Evolutionary conservation across 2,329 filamentous ascomycete genomes (phyloP).

Genomic region (Ophiostoma perfectum): DNA sequence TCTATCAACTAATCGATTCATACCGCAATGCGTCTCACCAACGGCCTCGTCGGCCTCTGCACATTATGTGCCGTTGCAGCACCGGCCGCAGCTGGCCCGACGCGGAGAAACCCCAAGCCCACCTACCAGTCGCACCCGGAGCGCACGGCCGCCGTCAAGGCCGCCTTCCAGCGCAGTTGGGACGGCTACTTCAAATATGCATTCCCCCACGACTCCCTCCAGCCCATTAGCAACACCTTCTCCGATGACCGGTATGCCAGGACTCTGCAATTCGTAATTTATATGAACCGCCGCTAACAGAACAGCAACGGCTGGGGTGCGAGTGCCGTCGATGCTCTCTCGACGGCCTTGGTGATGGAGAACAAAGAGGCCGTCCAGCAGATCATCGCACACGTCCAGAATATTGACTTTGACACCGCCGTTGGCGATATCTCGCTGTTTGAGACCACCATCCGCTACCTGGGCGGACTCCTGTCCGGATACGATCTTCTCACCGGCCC

Average conservation of each 20-base stretch:
- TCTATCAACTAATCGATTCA: neutral
- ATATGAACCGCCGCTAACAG: neutral
- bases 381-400: constrained; percentile 65
- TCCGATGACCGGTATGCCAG: constrained; percentile 59
- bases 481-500: constrained; percentile 70
- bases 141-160: constrained; percentile 57
- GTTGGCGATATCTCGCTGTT: constrained; percentile 65
- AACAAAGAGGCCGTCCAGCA: constrained; percentile 60
- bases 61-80: constrained; percentile 19
- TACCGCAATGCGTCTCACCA: constrained; percentile 18
- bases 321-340: constrained; percentile 73
- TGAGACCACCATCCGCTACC: constrained; percentile 84
- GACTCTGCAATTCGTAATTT: neutral
- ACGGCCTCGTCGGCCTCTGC: constrained; percentile 13
- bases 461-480: constrained; percentile 72
- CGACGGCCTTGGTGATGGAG: constrained; percentile 73
- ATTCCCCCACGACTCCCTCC: constrained; percentile 71
- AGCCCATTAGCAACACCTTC: constrained; percentile 59
- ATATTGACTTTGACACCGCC: constrained; percentile 64
- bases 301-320: constrained; percentile 77
- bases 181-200: constrained; percentile 67
- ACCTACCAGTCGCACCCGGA: constrained; percentile 33
- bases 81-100: constrained; percentile 18
- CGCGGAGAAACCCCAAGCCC: constrained; percentile 17
- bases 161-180: constrained; percentile 67